Evolutionary conservation across 2,329 filamentous ascomycete species (phyloP).

Genomic region (Colletotrichum coccodes): DNA sequence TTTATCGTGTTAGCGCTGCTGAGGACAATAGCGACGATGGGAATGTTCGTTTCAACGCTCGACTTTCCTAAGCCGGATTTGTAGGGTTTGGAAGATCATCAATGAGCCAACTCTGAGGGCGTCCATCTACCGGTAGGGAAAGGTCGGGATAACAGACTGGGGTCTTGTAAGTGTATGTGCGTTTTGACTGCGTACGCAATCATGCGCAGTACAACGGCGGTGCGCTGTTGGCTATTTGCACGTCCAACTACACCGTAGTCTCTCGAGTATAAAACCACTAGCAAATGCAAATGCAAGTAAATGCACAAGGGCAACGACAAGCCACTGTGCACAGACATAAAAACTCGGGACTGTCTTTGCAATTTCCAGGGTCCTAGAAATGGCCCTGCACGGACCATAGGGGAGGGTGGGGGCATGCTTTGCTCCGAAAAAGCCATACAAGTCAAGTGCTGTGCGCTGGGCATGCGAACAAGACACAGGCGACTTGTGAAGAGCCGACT

Average conservation of each 20-base stretch:
- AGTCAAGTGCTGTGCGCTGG: neutral
- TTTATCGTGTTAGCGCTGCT: too few relatives aligned
- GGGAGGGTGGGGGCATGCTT: neutral
- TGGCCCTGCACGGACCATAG: neutral
- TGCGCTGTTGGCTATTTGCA: neutral
- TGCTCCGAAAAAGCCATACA: neutral
- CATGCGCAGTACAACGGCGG: neutral
- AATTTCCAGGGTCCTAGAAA: neutral
- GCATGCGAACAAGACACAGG: neutral
- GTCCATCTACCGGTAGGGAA: neutral
- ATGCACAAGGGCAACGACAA: neutral
- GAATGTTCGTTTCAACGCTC: neutral
- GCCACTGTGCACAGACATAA: neutral
- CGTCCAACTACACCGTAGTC: too few relatives aligned
- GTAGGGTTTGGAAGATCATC: neutral
- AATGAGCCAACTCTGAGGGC: neutral
- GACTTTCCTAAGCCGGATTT: too few relatives aligned
- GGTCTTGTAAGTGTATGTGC: neutral
- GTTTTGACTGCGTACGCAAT: neutral
- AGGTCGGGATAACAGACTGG: neutral
- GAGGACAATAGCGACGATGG: neutral
- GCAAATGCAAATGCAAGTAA: neutral
- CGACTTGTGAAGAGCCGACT: neutral
- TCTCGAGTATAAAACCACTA: neutral
- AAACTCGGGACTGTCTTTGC: neutral